A percentile compares a stretch with the other conserved stretches of the same genome.
phyloP scores from a whole-genome alignment of 352 stramenopile genomes.

The Globisporangium rhizosaccharum region DNA sequence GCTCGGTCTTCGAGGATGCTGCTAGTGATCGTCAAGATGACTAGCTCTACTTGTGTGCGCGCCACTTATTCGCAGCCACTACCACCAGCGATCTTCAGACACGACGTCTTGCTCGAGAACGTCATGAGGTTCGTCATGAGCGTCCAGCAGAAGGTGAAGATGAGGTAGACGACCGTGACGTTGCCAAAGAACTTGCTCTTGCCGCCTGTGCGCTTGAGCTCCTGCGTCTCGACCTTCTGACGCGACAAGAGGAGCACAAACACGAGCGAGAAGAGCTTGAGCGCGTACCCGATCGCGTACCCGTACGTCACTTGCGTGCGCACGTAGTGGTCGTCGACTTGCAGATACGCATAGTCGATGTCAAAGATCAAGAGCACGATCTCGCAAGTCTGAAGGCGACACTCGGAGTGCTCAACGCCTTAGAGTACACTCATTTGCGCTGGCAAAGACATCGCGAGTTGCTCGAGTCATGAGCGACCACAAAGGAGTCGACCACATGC shows the following conservation, averaged over 20 bases:
- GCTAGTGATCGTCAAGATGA: too few relatives aligned
- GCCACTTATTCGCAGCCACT: constrained; percentile 22
- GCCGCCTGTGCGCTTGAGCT: constrained; percentile 21
- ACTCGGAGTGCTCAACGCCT: too few relatives aligned
- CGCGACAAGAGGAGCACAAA: constrained; percentile 18
- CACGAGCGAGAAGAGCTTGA: constrained; percentile 17
- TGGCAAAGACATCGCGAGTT: too few relatives aligned
- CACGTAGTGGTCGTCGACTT: constrained; percentile 14
- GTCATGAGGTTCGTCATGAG: constrained; percentile 22
- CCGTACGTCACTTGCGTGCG: constrained; percentile 19
- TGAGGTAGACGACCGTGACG: constrained; percentile 14
- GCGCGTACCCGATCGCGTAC: constrained; percentile 16
- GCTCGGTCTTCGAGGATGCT: too few relatives aligned
- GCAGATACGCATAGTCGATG: constrained; percentile 13
- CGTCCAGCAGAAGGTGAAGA: constrained; percentile 14
- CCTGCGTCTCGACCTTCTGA: constrained; percentile 21
- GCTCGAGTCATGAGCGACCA: too few relatives aligned
- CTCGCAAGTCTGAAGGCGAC: too few relatives aligned
- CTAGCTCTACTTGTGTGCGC: constrained; percentile 25
- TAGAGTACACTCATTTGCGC: too few relatives aligned
- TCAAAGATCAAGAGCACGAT: constrained; percentile 4
- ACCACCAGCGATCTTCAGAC: constrained; percentile 10
- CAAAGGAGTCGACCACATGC: too few relatives aligned
- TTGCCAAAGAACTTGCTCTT: constrained; percentile 16
- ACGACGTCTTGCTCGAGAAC: constrained; percentile 14